These are phyloP conservation scores for Plasmodium falciparum DNA, from an alignment of 169 alveolate genomes.

Conservation along the genomic window DNA sequence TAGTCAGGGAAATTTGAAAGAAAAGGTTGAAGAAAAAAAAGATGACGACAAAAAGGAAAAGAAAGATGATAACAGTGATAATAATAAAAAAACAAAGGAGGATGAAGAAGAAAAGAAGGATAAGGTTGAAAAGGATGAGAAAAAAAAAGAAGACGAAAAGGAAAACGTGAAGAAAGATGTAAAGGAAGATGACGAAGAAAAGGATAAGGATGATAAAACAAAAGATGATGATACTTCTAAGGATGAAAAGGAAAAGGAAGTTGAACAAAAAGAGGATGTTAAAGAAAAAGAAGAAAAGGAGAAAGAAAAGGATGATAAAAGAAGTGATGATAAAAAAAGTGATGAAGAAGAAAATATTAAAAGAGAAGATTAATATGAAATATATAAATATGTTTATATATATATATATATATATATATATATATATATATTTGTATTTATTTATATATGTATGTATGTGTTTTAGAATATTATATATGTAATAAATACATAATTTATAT, in stretches of 20 bases:
- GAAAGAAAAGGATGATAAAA: background rate
- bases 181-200: slow-evolving; percentile 17
- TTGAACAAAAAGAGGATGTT: background rate
- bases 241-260: slow-evolving; percentile 3
- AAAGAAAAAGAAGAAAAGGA: too few species aligned
- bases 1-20: slow-evolving; percentile 30
- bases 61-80: slow-evolving; percentile 46
- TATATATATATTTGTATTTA: slow-evolving; percentile 8
- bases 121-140: slow-evolving; percentile 38
- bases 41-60: slow-evolving; percentile 34
- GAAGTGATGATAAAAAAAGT: background rate
- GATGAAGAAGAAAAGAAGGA: slow-evolving; percentile 56
- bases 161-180: slow-evolving; percentile 35
- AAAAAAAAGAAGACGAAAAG: slow-evolving; percentile 80
- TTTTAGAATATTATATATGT: background rate
- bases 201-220: background rate
- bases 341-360: background rate
- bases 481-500: too few species aligned
- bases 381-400: background rate
- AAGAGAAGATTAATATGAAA: slow-evolving; percentile 1
- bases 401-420: background rate
- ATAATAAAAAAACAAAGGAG: slow-evolving; percentile 26
- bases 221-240: background rate
- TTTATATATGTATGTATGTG: slow-evolving; percentile 8
- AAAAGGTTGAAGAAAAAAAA: slow-evolving; percentile 60